phyloP scores from a whole-genome alignment of 129 eudicot species.

The Gnaphalium uliginosum region DNA sequence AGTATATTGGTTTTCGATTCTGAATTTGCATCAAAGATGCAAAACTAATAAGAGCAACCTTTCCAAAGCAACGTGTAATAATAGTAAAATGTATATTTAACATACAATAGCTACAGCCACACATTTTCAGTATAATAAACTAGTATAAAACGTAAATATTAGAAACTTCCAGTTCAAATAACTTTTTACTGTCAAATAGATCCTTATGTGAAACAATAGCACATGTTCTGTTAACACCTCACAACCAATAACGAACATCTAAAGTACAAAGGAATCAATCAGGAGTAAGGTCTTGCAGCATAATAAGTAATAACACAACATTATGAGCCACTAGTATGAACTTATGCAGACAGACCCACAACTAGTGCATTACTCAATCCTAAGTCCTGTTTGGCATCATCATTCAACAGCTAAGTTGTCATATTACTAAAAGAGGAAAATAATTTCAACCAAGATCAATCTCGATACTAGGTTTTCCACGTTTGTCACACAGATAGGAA shows the following conservation, averaged over 20 bases:
- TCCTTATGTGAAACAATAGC: background rate
- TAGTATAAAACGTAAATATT: background rate
- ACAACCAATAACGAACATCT: background rate
- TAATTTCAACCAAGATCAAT: background rate
- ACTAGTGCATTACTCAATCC: conserved; percentile 2
- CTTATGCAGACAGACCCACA: background rate
- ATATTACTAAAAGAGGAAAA: conserved; percentile 3
- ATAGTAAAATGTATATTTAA: conserved; percentile 11
- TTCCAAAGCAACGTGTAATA: background rate
- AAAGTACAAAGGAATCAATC: background rate
- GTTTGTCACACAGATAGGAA: conserved; percentile 10
- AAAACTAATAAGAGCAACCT: background rate
- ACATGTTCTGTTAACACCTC: background rate
- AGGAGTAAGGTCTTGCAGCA: background rate
- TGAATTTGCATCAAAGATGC: background rate
- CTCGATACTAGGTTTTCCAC: background rate
- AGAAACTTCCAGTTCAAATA: background rate
- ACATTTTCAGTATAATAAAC: background rate
- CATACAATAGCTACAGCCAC: conserved; percentile 1
- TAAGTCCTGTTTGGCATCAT: background rate
- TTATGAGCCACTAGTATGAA: no score
- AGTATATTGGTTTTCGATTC: background rate
- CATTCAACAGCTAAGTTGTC: background rate
- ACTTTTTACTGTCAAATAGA: background rate
- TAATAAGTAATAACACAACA: no score